Conservation (phyloP, 108 stramenopile species). For the Conticribra weissflogii region DNA sequence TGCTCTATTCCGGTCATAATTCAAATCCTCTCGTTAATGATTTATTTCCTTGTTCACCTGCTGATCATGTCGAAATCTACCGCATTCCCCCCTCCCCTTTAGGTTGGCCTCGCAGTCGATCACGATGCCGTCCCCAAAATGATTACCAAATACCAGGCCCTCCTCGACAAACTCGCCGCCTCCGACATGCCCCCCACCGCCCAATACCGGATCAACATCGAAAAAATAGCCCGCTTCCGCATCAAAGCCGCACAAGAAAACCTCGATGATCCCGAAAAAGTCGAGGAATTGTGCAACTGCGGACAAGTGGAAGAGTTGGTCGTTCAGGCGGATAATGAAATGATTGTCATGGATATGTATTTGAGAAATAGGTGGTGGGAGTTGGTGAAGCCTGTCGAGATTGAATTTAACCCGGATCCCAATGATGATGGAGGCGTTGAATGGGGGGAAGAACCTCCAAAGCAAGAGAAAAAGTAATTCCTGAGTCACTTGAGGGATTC, state of each 20-base stretch:
- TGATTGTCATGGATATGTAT: constrained; percentile 90
- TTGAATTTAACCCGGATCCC: constrained; percentile 70
- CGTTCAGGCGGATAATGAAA: constrained; percentile 89
- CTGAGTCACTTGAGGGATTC: neutral
- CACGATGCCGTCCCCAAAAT: constrained; percentile 87
- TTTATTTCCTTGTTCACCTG: neutral
- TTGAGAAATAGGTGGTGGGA: constrained; percentile 84
- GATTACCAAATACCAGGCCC: constrained; percentile 77
- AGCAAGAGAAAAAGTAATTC: constrained; percentile 25
- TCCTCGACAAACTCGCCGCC: constrained; percentile 82
- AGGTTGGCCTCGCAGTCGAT: constrained; percentile 88
- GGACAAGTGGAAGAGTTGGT: constrained; percentile 94
- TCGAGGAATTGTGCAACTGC: constrained; percentile 86
- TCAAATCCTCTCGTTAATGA: neutral
- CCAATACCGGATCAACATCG: constrained; percentile 85
- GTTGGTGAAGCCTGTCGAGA: constrained; percentile 52
- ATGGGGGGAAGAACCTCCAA: constrained; percentile 50
- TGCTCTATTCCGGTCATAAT: no score
- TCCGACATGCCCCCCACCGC: constrained; percentile 87
- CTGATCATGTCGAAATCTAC: neutral
- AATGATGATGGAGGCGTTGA: constrained; percentile 54
- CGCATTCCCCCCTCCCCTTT: neutral
- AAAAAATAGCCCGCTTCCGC: constrained; percentile 78
- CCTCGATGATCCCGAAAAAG: constrained; percentile 83
- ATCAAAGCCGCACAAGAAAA: constrained; percentile 73